phyloP scores from a whole-genome alignment of 148 eudicot genomes.

The Silene uniflora region DNA sequence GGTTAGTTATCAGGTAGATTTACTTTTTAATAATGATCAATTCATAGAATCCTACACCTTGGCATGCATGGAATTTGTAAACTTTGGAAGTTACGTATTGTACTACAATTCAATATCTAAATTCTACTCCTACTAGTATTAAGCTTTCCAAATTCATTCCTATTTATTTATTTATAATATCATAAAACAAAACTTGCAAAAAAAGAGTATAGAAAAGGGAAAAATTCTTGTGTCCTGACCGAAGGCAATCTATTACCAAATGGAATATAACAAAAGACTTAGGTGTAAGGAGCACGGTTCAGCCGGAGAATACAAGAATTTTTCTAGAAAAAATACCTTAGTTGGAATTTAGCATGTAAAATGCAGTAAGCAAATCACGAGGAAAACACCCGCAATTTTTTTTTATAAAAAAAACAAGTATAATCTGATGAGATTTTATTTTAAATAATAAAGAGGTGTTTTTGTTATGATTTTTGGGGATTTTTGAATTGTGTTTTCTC shows the following conservation, averaged over 20 bases:
- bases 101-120: conserved; percentile 12
- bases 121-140: not conserved
- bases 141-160: not conserved
- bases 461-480: not conserved
- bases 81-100: not conserved
- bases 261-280: no score
- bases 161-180: no score
- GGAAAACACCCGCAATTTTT: conserved; percentile 15
- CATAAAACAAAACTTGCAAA: no score
- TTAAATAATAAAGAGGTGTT: not conserved
- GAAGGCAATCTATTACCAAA: no score
- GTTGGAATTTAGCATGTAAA: conserved; percentile 19
- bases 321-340: conserved; percentile 18
- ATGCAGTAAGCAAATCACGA: conserved; percentile 22
- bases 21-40: not conserved
- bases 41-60: not conserved
- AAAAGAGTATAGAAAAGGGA: no score
- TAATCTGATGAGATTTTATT: not conserved
- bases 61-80: conserved; percentile 1
- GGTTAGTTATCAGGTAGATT: conserved; percentile 15
- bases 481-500: not conserved
- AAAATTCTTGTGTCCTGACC: no score
- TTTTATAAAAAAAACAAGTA: not conserved
- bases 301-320: no score
- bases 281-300: no score